These are phyloP conservation scores for Tolypocladium pustulatum DNA, from an alignment of 2,329 filamentous ascomycete genomes.

Conservation along the genomic window DNA sequence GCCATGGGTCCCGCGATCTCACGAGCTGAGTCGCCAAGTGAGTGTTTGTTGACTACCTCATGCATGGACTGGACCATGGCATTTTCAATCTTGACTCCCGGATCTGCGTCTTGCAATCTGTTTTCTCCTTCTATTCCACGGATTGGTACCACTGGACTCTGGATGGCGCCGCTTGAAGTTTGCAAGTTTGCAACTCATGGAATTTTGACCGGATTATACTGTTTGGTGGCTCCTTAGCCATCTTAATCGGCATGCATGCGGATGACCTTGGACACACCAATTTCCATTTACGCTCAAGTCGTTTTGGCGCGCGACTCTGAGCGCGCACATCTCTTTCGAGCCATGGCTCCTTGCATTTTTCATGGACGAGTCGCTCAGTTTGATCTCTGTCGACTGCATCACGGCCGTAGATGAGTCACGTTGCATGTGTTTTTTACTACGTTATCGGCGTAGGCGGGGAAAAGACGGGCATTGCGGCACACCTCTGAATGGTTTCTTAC, in stretches of 20 bases:
- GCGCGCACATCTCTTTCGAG: slow-evolving; percentile 2
- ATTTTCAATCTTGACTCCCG: slow-evolving; percentile 14
- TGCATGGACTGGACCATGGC: slow-evolving; percentile 16
- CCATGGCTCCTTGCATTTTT: slow-evolving; percentile 7
- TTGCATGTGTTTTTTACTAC: slow-evolving; percentile 18
- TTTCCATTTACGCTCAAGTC: slow-evolving; percentile 1
- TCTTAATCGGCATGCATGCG: slow-evolving; percentile 8
- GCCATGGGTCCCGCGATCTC: slow-evolving; percentile 4
- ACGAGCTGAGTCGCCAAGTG: slow-evolving; percentile 7
- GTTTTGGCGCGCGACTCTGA: background rate
- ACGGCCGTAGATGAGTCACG: slow-evolving; percentile 21
- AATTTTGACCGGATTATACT: slow-evolving; percentile 15
- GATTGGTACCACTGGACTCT: slow-evolving; percentile 12
- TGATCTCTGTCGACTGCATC: slow-evolving; percentile 12
- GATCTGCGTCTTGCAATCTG: slow-evolving; percentile 14
- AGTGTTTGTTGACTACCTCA: slow-evolving; percentile 19
- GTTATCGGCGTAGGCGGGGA: slow-evolving; percentile 18
- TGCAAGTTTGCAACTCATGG: slow-evolving; percentile 19
- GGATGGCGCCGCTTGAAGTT: slow-evolving; percentile 13
- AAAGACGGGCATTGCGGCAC: slow-evolving; percentile 12
- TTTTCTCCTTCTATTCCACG: slow-evolving; percentile 11
- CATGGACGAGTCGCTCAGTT: slow-evolving; percentile 12
- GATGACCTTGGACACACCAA: slow-evolving; percentile 2
- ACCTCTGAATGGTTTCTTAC: slow-evolving; percentile 9
- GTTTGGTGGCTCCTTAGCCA: slow-evolving; percentile 9